A percentile compares a stretch with the other conserved stretches of the same genome.
These are phyloP conservation scores for Rhododendron ferrugineum DNA, from an alignment of 148 eudicot genomes.

Conservation along the genomic window DNA sequence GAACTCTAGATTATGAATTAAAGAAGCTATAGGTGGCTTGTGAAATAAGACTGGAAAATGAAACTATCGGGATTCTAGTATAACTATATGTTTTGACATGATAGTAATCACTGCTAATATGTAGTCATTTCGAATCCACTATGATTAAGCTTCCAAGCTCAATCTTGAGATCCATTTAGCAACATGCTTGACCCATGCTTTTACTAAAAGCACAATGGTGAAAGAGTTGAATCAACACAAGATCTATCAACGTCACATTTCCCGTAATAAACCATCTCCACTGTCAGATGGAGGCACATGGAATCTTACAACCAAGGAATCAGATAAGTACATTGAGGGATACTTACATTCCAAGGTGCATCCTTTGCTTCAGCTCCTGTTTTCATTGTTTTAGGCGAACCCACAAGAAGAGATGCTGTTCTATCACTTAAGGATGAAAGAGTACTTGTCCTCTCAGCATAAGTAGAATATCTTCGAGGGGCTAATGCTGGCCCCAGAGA, in stretches of 20 bases:
- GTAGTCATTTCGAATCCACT: not conserved
- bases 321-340: not conserved
- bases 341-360: conserved; percentile 70
- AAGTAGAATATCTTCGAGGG: conserved; percentile 64
- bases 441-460: conserved; percentile 86
- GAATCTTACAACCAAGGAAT: not conserved
- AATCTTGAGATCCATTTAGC: not conserved
- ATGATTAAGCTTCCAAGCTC: not conserved
- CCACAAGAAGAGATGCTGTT: conserved; percentile 35
- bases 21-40: not conserved
- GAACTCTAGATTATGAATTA: not conserved
- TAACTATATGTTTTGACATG: not conserved
- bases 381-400: conserved; percentile 84
- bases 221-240: conserved; percentile 1
- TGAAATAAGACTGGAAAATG: not conserved
- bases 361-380: conserved; percentile 87
- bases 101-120: not conserved
- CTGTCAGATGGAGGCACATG: not conserved
- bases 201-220: not conserved
- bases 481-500: conserved; percentile 45
- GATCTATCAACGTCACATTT: not conserved
- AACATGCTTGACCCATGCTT: not conserved
- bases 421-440: conserved; percentile 53
- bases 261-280: not conserved
- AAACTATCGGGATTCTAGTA: not conserved